Evolutionary conservation across 805 yeast species (phyloP), one percentile per base, ranked within the genome.

Genomic region (Lipomyces mesembrius): DNA sequence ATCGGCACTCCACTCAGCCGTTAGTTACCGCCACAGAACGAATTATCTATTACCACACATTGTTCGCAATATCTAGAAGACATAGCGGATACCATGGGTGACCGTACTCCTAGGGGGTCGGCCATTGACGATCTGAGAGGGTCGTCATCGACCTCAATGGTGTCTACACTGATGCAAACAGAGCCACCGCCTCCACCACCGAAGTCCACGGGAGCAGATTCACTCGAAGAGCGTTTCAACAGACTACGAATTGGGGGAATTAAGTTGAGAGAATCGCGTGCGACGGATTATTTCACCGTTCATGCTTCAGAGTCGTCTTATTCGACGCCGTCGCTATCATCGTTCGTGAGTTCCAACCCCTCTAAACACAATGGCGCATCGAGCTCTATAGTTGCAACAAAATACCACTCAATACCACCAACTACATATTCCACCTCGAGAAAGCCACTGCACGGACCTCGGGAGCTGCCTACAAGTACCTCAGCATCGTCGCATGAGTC

Each of bases 281-380:
- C 34, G 34, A 25, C 34, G 32, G 55, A 29, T 34, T 20, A 20
- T 35, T 22, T 22, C 14, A 56, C 37, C 39, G 49, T 43, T n/a
- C 49, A 43, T 5, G 2, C 55, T 52, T 25, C 55, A 3, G 55
- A 6, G 2, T 37, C 59, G 59, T 22, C 34, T 11, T 25, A 25
- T 34, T n/a, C 59, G 27, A 37, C 29, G 27, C 51, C 29, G 20
- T 56, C 67, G 20, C 59, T 59, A 29, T n/a, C 71, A 14, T 61
- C 68, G 17, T 62, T 59, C 37, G 43, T 55, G 46, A 66, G 61
- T 32, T 34, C 62, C 20, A 27, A 20, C 17, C 14, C 14, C 35
- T 29, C 64, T n/a, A 43, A 8, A 8, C 9, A 43, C 3, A 17
- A 43, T 43, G 22, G 9, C 22, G 59, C 69, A 65, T 55, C 69